These are phyloP conservation scores for Leccinum angustisporum DNA, from an alignment of 1,284 basidiomycete species.

Conservation along the genomic window DNA sequence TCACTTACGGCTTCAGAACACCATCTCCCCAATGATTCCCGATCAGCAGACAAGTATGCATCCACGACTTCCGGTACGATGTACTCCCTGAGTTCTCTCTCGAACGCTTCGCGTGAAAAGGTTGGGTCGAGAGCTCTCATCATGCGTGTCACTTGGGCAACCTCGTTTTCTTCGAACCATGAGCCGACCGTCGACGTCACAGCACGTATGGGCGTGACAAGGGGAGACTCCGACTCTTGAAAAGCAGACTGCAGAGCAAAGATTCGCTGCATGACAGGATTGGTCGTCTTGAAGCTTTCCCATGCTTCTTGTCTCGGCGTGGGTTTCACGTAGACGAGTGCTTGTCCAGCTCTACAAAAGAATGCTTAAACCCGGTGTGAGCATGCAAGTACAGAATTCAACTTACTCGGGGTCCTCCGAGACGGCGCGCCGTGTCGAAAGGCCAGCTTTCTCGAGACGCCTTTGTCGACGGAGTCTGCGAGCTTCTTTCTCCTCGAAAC, in stretches of 20 bases:
- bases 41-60: conserved; percentile 89
- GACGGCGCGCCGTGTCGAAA: conserved; percentile 57
- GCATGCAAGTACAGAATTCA: background rate
- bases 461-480: conserved; percentile 73
- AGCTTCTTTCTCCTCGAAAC: conserved; percentile 91
- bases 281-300: conserved; percentile 74
- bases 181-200: conserved; percentile 86
- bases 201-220: conserved; percentile 78
- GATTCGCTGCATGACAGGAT: conserved; percentile 67
- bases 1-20: conserved; percentile 91
- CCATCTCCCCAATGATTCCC: conserved; percentile 86
- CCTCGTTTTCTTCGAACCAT: conserved; percentile 98
- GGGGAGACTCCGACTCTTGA: conserved; percentile 92
- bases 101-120: conserved; percentile 86
- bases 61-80: conserved; percentile 98
- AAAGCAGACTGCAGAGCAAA: conserved; percentile 69
- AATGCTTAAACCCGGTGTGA: conserved; percentile 1
- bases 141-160: conserved; percentile 86
- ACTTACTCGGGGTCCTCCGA: conserved; percentile 79
- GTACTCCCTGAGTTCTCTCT: conserved; percentile 92
- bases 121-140: conserved; percentile 87
- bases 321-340: conserved; percentile 81
- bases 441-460: conserved; percentile 82
- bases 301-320: conserved; percentile 75
- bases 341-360: conserved; percentile 71